phyloP scores from a whole-genome alignment of 2,329 filamentous ascomycete genomes.

The Hypoxylon sp. region DNA sequence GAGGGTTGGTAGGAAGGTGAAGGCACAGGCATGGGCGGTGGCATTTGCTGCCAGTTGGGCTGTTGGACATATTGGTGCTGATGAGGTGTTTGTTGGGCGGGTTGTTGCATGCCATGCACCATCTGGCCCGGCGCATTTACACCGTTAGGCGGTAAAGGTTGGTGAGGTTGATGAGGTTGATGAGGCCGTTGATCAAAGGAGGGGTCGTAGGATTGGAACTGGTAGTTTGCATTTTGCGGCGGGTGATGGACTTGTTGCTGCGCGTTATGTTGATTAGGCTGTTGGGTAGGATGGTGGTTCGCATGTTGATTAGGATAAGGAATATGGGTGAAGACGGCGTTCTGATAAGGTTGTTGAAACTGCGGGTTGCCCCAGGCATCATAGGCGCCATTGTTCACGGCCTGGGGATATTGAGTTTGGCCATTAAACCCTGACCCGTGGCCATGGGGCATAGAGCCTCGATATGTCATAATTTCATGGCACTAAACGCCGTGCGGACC shows the following conservation, averaged over 20 bases:
- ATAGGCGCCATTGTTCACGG: constrained; percentile 46
- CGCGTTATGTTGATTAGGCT: constrained; percentile 38
- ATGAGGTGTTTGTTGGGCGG: constrained; percentile 57
- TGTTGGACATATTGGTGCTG: constrained; percentile 55
- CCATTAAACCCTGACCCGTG: constrained; percentile 54
- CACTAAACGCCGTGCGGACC: constrained; percentile 43
- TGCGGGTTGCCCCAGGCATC: constrained; percentile 52
- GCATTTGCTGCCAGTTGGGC: constrained; percentile 50
- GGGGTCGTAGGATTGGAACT: constrained; percentile 52
- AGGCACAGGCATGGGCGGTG: constrained; percentile 54
- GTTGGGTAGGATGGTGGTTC: constrained; percentile 47
- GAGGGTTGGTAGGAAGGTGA: constrained; percentile 61
- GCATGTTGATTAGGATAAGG: constrained; percentile 50
- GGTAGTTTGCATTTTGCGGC: constrained; percentile 51
- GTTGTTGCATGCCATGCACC: constrained; percentile 56
- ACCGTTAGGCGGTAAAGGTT: constrained; percentile 43
- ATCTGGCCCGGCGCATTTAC: constrained; percentile 41
- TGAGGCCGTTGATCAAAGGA: constrained; percentile 52
- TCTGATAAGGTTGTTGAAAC: constrained; percentile 46
- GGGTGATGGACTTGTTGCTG: constrained; percentile 46
- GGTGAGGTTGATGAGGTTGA: constrained; percentile 32
- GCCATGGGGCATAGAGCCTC: constrained; percentile 52
- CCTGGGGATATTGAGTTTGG: constrained; percentile 47
- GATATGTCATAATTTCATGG: constrained; percentile 57
- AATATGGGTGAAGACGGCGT: constrained; percentile 39